phyloP scores from a whole-genome alignment of 179 eudicot species.

The Pouteria campechiana region DNA sequence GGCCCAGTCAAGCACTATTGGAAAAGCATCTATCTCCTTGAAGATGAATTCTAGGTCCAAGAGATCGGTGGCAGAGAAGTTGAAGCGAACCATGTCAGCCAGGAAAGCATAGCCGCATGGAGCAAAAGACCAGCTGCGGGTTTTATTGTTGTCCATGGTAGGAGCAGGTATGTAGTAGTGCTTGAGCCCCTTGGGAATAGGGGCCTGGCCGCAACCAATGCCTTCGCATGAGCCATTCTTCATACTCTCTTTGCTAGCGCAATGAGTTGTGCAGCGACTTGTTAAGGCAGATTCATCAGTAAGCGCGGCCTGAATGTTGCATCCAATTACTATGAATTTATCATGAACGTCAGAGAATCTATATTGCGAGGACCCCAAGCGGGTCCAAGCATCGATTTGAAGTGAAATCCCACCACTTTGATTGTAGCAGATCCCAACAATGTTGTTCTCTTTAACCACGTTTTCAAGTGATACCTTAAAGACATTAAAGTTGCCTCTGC shows the following conservation, averaged over 20 bases:
- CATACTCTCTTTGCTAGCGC: neutral
- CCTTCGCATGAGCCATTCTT: neutral
- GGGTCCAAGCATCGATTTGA: neutral
- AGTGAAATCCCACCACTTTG: neutral
- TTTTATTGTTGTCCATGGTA: neutral
- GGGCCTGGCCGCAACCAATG: neutral
- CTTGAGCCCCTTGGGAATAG: neutral
- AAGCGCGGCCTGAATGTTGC: neutral
- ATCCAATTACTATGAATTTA: neutral
- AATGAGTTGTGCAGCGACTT: neutral
- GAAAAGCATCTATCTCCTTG: neutral
- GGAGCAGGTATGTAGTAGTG: neutral
- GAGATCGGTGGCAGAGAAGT: neutral
- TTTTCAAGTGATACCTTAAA: neutral
- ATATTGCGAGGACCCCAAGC: neutral
- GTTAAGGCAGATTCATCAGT: neutral
- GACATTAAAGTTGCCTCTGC: neutral
- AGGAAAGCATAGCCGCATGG: neutral
- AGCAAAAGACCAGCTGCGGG: neutral
- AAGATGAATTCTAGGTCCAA: neutral
- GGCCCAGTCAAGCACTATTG: slow-evolving; percentile 1
- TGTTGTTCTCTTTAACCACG: no score
- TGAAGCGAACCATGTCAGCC: neutral
- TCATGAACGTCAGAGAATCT: neutral
- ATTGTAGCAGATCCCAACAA: neutral